These are phyloP conservation scores for Ceratobasidium theobromae DNA, from an alignment of 1,284 basidiomycete species.

Conservation along the genomic window DNA sequence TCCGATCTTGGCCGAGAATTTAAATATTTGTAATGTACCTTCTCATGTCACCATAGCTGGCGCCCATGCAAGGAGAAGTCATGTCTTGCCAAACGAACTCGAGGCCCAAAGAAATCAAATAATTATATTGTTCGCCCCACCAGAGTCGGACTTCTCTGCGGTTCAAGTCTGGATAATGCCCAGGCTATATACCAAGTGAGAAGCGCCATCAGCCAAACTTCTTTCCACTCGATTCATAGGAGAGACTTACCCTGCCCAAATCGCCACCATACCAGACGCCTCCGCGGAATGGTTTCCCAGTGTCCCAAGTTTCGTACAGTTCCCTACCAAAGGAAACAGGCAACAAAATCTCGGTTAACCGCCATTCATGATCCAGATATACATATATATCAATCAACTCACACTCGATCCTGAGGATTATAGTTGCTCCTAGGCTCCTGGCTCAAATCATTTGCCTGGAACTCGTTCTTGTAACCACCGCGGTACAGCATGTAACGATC, in stretches of 20 bases:
- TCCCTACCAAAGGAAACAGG: slow-evolving; percentile 3
- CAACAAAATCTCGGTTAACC: no score
- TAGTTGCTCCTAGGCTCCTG: slow-evolving; percentile 5
- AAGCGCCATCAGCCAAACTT: background rate
- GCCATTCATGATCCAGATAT: no score
- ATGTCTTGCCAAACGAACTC: slow-evolving; percentile 34
- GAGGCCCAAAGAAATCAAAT: slow-evolving; percentile 21
- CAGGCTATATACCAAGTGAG: slow-evolving; percentile 13
- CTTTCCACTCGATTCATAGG: background rate
- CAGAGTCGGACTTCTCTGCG: slow-evolving; percentile 22
- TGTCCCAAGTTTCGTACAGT: slow-evolving; percentile 24
- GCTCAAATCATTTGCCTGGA: background rate
- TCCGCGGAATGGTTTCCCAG: slow-evolving; percentile 9
- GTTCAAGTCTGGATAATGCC: slow-evolving; percentile 29
- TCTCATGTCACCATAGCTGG: slow-evolving; percentile 31
- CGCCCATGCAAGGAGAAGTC: slow-evolving; percentile 32
- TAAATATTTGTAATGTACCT: background rate
- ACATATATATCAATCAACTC: background rate
- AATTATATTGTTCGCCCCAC: slow-evolving; percentile 30
- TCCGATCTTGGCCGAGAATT: background rate
- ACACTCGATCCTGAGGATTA: slow-evolving; percentile 8
- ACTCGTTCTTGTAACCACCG: background rate
- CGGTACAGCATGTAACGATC: slow-evolving; percentile 23
- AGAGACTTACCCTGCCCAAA: slow-evolving; percentile 9
- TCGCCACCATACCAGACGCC: slow-evolving; percentile 27